Conservation (phyloP, 2,329 filamentous ascomycete genomes). For the Diplodia corticola region DNA sequence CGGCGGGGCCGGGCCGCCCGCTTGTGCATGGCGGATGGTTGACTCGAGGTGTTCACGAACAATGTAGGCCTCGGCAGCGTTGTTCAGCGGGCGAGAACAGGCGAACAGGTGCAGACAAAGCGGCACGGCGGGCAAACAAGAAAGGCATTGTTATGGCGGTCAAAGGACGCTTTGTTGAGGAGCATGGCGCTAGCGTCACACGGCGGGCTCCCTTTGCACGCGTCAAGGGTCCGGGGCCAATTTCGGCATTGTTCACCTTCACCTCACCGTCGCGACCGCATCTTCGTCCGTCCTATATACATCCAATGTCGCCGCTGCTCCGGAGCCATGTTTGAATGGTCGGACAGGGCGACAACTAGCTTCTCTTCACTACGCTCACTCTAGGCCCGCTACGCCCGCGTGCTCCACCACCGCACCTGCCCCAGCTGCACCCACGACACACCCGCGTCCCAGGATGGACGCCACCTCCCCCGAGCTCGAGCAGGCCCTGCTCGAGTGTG, state of each 20-base stretch:
- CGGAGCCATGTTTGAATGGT: slow-evolving; percentile 14
- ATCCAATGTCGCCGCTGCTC: slow-evolving; percentile 17
- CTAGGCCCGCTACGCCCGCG: background rate
- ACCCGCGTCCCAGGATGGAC: slow-evolving; percentile 20
- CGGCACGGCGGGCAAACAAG: background rate
- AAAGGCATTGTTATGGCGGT: slow-evolving; percentile 1
- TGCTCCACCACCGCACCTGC: background rate
- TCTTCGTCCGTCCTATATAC: slow-evolving; percentile 10
- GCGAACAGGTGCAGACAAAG: background rate
- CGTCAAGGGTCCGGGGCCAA: slow-evolving; percentile 18
- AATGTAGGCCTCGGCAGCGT: background rate
- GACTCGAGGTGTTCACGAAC: background rate
- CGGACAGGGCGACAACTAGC: slow-evolving; percentile 6
- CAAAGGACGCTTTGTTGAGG: slow-evolving; percentile 15
- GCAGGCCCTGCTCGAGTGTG: slow-evolving; percentile 22
- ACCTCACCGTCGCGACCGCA: slow-evolving; percentile 19
- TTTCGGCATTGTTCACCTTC: slow-evolving; percentile 20
- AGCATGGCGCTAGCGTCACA: slow-evolving; percentile 9
- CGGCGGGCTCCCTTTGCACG: slow-evolving; percentile 18
- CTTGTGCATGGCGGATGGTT: background rate
- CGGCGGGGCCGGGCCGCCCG: slow-evolving; percentile 14
- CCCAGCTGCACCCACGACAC: background rate
- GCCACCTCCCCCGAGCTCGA: slow-evolving; percentile 23
- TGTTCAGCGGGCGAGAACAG: background rate
- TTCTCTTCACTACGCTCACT: slow-evolving; percentile 1